phyloP scores from a whole-genome alignment of 2,329 filamentous ascomycete genomes.

The Ilyonectria destructans region DNA sequence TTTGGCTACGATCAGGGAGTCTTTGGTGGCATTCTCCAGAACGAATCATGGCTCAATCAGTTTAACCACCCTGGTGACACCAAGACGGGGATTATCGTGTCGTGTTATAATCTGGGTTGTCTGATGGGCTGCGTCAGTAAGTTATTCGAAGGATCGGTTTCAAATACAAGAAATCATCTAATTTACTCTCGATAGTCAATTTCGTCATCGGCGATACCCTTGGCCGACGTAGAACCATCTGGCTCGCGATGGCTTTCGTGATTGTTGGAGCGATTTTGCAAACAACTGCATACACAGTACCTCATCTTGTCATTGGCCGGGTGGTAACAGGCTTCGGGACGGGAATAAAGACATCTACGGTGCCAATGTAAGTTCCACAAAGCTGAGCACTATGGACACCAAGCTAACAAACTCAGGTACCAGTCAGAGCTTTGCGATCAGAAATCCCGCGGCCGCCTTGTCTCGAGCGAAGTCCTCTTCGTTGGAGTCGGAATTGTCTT shows the following conservation, averaged over 20 bases:
- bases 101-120: constrained; percentile 60
- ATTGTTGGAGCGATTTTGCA: constrained; percentile 74
- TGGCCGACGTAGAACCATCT: constrained; percentile 68
- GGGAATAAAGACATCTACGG: constrained; percentile 50
- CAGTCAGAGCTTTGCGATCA: constrained; percentile 60
- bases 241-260: constrained; percentile 69
- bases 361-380: not conserved
- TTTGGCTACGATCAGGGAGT: constrained; percentile 65
- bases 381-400: not conserved
- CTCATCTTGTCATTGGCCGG: constrained; percentile 65
- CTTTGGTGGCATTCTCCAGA: constrained; percentile 63
- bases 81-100: constrained; percentile 60
- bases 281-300: constrained; percentile 59
- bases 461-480: constrained; percentile 63
- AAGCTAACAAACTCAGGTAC: constrained; percentile 39
- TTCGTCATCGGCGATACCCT: constrained; percentile 66
- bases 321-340: constrained; percentile 67
- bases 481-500: constrained; percentile 57
- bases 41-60: constrained; percentile 58
- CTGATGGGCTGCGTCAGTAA: constrained; percentile 53
- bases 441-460: constrained; percentile 66
- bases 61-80: constrained; percentile 57
- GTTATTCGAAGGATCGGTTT: not conserved
- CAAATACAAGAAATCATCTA: not conserved
- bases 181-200: not conserved